phyloP scores from a whole-genome alignment of 2,329 filamentous ascomycete genomes.

The Fusarium mexicanum region DNA sequence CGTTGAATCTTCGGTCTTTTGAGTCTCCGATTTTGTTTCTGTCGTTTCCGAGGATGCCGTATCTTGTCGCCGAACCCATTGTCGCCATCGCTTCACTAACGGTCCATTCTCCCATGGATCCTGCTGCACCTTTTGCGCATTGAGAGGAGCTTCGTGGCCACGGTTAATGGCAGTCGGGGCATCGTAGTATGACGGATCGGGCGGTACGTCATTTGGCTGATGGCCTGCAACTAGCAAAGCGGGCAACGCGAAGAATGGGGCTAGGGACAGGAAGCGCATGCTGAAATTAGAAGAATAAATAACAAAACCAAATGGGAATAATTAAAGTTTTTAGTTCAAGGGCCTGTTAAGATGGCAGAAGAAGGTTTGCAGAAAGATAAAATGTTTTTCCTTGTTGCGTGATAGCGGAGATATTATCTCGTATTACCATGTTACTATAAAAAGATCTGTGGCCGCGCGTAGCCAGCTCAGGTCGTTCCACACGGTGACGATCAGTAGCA shows the following conservation, averaged over 20 bases:
- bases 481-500: neutral
- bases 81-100: conserved; percentile 2
- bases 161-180: neutral
- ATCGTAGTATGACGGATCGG: neutral
- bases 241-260: neutral
- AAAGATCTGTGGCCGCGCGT: conserved; percentile 19
- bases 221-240: neutral
- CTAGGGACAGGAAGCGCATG: neutral
- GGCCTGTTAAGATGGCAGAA: neutral
- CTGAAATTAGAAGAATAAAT: neutral
- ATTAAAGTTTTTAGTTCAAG: no score
- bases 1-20: neutral
- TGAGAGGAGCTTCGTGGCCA: no score
- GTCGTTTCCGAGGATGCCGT: neutral
- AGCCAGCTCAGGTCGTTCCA: conserved; percentile 1
- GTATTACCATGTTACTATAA: conserved; percentile 20
- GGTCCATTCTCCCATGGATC: neutral
- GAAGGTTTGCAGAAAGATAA: neutral
- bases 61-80: conserved; percentile 21
- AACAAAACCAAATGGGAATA: fast-evolving
- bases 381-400: neutral
- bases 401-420: neutral
- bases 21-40: neutral
- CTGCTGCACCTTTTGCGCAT: neutral
- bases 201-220: neutral